Evolutionary conservation across 2,329 filamentous ascomycete species (phyloP).

Genomic region (Calonectria henricotiae): DNA sequence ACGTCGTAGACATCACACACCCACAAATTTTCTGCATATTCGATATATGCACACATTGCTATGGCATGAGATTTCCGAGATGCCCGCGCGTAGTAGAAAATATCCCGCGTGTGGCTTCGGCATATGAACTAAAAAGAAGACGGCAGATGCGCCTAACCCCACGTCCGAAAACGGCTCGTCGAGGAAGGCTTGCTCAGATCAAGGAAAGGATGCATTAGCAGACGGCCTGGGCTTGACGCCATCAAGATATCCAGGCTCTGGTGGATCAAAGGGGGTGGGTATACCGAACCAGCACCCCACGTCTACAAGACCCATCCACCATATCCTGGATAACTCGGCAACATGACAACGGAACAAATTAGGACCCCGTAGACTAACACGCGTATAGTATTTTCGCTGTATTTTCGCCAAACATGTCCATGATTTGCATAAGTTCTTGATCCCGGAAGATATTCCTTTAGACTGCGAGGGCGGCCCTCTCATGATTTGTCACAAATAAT

Average conservation of each 20-base stretch:
- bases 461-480: too few relatives aligned
- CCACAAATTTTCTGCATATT: not conserved
- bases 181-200: not conserved
- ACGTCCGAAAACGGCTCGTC: not conserved
- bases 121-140: not conserved
- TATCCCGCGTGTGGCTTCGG: constrained; percentile 22
- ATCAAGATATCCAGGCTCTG: not conserved
- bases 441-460: not conserved
- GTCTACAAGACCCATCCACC: not conserved
- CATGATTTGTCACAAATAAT: constrained; percentile 11
- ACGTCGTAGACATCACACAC: not conserved
- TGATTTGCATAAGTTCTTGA: not conserved
- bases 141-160: constrained; percentile 17
- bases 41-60: not conserved
- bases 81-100: not conserved
- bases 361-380: constrained; percentile 4
- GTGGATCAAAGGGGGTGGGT: not conserved
- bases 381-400: constrained; percentile 11
- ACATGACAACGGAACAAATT: not conserved
- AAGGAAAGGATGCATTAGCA: constrained; percentile 6
- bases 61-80: not conserved
- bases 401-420: constrained; percentile 13
- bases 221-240: constrained; percentile 5
- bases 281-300: not conserved
- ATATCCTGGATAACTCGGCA: constrained; percentile 14